A percentile compares a stretch with the other conserved stretches of the same genome.
phyloP scores from a whole-genome alignment of 345 rosid species.

The Barbarea vulgaris region DNA sequence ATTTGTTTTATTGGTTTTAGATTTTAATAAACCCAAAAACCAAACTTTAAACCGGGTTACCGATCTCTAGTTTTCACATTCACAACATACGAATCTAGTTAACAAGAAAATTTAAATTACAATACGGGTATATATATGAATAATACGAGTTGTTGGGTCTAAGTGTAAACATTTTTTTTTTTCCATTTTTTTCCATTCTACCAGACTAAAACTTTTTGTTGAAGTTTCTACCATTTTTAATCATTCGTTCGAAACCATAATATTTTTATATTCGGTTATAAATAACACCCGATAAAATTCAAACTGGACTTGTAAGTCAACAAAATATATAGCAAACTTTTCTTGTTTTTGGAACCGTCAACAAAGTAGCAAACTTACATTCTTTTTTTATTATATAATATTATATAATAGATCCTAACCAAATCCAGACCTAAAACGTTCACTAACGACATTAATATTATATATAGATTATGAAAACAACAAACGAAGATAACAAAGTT shows the following conservation, averaged over 20 bases:
- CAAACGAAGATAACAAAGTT: conserved; percentile 16
- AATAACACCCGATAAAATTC: not conserved
- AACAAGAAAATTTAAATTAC: not conserved
- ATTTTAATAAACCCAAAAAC: too few species aligned
- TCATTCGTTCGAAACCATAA: not conserved
- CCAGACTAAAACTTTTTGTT: not conserved
- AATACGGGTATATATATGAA: not conserved
- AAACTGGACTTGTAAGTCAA: not conserved
- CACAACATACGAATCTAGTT: not conserved
- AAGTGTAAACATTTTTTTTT: too few species aligned
- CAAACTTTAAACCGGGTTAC: not conserved
- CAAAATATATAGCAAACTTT: conserved; percentile 8
- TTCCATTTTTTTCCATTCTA: too few species aligned
- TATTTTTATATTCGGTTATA: not conserved
- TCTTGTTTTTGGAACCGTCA: not conserved
- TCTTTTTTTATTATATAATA: conserved; percentile 3
- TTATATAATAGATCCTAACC: not conserved
- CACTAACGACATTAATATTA: not conserved
- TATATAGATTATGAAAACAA: conserved; percentile 8
- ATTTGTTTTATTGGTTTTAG: too few species aligned
- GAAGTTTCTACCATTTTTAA: not conserved
- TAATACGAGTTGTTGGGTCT: not conserved
- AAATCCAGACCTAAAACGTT: conserved; percentile 19
- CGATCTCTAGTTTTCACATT: not conserved
- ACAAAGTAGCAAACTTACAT: conserved; percentile 15